phyloP scores from a whole-genome alignment of 345 rosid genomes.

The Citrus glauca region DNA sequence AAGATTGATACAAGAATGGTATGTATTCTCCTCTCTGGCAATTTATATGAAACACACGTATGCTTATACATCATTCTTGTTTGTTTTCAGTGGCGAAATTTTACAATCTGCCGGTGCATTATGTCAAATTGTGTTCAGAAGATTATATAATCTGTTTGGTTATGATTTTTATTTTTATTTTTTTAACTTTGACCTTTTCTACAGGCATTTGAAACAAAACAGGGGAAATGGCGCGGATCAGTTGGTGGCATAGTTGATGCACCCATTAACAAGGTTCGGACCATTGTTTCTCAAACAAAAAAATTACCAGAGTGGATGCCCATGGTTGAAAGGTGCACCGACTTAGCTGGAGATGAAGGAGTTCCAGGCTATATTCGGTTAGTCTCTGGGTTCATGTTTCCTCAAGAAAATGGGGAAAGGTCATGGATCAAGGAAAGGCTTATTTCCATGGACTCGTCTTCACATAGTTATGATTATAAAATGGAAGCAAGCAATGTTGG shows the following conservation, averaged over 20 bases:
- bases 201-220: slow-evolving; percentile 25
- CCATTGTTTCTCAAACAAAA: slow-evolving; percentile 40
- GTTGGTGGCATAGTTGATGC: slow-evolving; percentile 44
- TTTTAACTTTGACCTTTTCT: neutral
- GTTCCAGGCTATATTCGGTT: slow-evolving; percentile 39
- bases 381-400: slow-evolving; percentile 58
- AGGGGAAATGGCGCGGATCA: slow-evolving; percentile 42
- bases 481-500: slow-evolving; percentile 57
- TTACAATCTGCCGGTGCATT: too few relatives aligned
- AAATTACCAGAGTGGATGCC: slow-evolving; percentile 52
- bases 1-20: slow-evolving; percentile 10
- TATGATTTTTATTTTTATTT: too few relatives aligned
- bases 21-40: neutral
- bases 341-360: slow-evolving; percentile 42
- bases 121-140: neutral
- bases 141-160: neutral
- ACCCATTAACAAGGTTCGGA: slow-evolving; percentile 42
- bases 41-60: neutral
- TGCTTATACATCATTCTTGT: neutral
- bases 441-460: slow-evolving; percentile 36
- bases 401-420: slow-evolving; percentile 47
- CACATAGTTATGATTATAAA: slow-evolving; percentile 34
- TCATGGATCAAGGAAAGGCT: slow-evolving; percentile 61
- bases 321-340: slow-evolving; percentile 51
- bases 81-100: too few relatives aligned